A percentile compares a stretch with the other conserved stretches of the same genome.
phyloP scores from a whole-genome alignment of 176 grass and related monocot species.

The Hyparrhenia diplandra region DNA sequence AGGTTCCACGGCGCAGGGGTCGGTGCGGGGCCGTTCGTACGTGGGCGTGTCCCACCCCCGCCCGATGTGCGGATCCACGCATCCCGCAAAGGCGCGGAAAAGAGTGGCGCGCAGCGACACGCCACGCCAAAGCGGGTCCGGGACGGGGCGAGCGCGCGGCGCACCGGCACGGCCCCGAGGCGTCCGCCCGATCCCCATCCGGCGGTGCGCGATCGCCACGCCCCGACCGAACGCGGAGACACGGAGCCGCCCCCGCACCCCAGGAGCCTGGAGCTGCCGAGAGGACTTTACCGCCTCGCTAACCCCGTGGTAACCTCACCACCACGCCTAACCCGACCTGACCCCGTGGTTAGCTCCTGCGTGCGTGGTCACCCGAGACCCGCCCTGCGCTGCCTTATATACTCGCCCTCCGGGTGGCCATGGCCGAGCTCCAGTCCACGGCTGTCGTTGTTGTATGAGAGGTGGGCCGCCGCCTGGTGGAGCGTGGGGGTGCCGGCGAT shows the following conservation, averaged over 20 bases:
- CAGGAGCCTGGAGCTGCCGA: constrained; percentile 60
- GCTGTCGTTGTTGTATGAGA: constrained; percentile 14
- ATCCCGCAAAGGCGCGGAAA: constrained; percentile 42
- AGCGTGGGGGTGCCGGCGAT: constrained; percentile 20
- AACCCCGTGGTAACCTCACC: constrained; percentile 30
- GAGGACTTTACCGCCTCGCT: neutral
- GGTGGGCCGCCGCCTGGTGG: neutral
- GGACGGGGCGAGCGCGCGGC: constrained; percentile 46
- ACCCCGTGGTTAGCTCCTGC: neutral
- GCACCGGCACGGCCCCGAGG: constrained; percentile 35
- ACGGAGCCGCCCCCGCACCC: constrained; percentile 88
- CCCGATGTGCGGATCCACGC: constrained; percentile 52
- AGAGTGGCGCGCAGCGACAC: constrained; percentile 14
- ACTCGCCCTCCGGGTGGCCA: constrained; percentile 4
- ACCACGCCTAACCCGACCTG: neutral
- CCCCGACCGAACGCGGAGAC: constrained; percentile 85
- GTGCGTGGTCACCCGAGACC: too few relatives aligned
- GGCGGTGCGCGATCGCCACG: neutral
- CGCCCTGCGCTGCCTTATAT: constrained; percentile 9
- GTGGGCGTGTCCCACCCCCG: constrained; percentile 10
- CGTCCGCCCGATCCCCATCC: constrained; percentile 6
- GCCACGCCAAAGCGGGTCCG: neutral
- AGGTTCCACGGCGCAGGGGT: neutral
- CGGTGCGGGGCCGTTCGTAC: neutral
- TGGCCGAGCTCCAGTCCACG: neutral